phyloP scores from a whole-genome alignment of 2,329 filamentous ascomycete species.

The Teratosphaeria gauchensis region DNA sequence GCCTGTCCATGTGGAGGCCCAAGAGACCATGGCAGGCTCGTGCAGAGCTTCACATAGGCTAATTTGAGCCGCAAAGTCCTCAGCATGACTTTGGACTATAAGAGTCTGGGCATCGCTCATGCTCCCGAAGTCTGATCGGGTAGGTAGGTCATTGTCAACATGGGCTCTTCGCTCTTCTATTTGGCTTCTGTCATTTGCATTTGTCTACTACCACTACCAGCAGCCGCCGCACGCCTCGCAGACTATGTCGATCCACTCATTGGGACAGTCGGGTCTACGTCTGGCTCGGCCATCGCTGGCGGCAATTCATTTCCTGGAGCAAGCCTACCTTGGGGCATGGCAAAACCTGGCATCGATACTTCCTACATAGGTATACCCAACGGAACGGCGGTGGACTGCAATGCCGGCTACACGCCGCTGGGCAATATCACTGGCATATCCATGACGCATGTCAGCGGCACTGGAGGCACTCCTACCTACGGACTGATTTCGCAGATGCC shows the following conservation, averaged over 20 bases:
- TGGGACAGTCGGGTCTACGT: not conserved
- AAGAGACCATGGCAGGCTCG: not conserved
- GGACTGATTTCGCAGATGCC: conserved; percentile 26
- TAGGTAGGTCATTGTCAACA: not conserved
- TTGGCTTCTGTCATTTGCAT: not conserved
- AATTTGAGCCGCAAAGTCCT: not conserved
- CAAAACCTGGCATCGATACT: conserved; percentile 32
- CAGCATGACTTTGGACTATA: not conserved
- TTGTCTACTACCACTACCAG: not conserved
- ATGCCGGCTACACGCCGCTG: conserved; percentile 27
- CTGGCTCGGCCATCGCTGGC: conserved; percentile 10
- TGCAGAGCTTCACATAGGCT: not conserved
- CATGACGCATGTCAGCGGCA: conserved; percentile 57
- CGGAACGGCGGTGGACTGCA: conserved; percentile 9
- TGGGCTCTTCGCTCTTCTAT: not conserved
- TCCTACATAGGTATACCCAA: conserved; percentile 6
- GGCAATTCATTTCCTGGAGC: conserved; percentile 34
- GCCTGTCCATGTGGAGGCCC: not conserved
- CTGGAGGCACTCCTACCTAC: conserved; percentile 60
- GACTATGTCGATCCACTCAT: conserved; percentile 2
- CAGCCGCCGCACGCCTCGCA: not conserved
- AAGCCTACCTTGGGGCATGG: conserved; percentile 30
- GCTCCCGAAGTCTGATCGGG: not conserved
- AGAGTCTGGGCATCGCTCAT: not conserved
- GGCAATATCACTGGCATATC: conserved; percentile 18